phyloP scores from a whole-genome alignment of 441 rosid species.

The Aleurites moluccanus region DNA sequence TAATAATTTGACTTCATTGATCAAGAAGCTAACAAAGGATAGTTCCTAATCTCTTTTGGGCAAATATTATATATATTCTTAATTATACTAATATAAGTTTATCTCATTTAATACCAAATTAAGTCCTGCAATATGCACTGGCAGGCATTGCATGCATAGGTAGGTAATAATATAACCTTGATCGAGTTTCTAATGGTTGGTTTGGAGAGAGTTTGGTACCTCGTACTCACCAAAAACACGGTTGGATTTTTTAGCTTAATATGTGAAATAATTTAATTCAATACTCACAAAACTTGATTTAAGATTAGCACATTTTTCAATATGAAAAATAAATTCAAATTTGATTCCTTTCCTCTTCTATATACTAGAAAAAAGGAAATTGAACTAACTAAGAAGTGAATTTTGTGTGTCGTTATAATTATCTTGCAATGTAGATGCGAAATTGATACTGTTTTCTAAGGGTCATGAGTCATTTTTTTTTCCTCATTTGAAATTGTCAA shows the following conservation, averaged over 20 bases:
- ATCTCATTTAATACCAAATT: neutral
- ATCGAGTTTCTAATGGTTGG: neutral
- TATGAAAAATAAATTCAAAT: no score
- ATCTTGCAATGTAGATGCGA: neutral
- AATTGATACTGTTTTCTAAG: neutral
- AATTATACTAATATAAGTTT: neutral
- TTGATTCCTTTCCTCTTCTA: no score
- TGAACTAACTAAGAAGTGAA: neutral
- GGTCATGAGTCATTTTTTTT: neutral
- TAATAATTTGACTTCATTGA: constrained; percentile 29
- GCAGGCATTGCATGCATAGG: constrained; percentile 4
- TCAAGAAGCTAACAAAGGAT: constrained; percentile 4
- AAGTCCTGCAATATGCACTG: neutral
- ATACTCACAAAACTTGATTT: no score
- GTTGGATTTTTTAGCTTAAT: constrained; percentile 4
- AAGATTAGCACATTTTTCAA: no score
- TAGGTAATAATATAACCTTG: neutral
- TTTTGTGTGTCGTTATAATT: neutral
- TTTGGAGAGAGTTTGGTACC: constrained; percentile 17
- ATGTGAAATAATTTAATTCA: neutral
- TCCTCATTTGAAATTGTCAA: neutral
- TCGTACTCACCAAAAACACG: constrained; percentile 39
- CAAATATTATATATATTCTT: neutral
- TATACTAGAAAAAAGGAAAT: no score
- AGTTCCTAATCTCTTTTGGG: neutral